Evolutionary conservation across 2,329 filamentous ascomycete genomes (phyloP), one percentile per base, ranked within the genome.

Genomic region (Trichoderma atrobrunneum): DNA sequence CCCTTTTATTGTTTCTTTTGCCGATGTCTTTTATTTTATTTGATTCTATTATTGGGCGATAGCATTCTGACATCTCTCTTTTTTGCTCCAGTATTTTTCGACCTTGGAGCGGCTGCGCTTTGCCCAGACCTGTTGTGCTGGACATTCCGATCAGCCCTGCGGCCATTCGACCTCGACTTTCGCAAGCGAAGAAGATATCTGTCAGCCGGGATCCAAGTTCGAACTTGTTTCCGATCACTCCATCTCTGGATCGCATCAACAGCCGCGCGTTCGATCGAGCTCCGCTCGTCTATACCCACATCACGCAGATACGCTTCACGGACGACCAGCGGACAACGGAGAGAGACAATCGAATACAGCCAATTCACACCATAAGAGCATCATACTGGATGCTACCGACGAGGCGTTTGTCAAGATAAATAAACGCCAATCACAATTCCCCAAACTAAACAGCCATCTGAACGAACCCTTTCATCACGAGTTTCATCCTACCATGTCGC

Each of bases 21-120:
- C 18, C 39, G 7, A 43, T 59, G 18, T 32, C 26, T 54, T 39
- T 56, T 56, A 32, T 60, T 60, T 71, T 67, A 63, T 59, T 57
- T 30, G n/a, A 21, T 32, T 54, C 54, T 39, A 60, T 21, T 60
- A 36, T 18, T 18, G 12, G 26, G 43, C 16, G 18, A 21, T 28
- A 14, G 7, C 12, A 32, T 26, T 51, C 62, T 72, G 51, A 70
- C 54, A 54, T 67, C 10, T 54, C 18, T 36, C 8, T 34, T 71
- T 39, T 30, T 51, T 68, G 21, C 68, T 72, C 54, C 79, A 93
- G 88, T 93, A 92, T 82, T 93, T 93, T 82, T 92, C 91, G 36
- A 90, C 89, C 8, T 85, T 92, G 74, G 92, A 94, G 81, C 88
- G 91, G 72, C 85, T 92, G 72, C 88, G 89, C 76, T 89, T 93